Percentiles rank a stretch among this genome's conserved stretches.
These are phyloP conservation scores for Peterozyma xylosa DNA, from an alignment of 805 yeast genomes.

Conservation along the genomic window DNA sequence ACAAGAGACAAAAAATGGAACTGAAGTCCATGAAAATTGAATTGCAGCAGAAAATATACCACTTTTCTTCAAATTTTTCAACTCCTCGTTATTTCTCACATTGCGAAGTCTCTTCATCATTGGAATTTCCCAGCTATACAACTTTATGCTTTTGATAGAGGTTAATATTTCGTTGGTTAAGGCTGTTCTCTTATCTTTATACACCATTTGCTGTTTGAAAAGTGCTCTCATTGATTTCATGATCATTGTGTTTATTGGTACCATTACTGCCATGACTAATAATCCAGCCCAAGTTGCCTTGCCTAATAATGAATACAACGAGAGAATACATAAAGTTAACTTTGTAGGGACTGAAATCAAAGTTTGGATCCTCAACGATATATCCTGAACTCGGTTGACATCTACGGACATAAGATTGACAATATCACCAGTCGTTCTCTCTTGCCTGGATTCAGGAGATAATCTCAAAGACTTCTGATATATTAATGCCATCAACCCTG, in stretches of 20 bases:
- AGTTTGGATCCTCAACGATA: constrained; percentile 45
- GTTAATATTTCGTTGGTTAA: constrained; percentile 52
- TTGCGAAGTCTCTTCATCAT: constrained; percentile 44
- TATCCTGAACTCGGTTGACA: constrained; percentile 53
- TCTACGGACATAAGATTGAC: constrained; percentile 76
- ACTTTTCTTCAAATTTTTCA: constrained; percentile 40
- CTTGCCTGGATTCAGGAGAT: constrained; percentile 57
- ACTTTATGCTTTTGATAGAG: constrained; percentile 56
- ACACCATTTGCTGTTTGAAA: constrained; percentile 51
- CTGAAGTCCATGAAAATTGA: constrained; percentile 54
- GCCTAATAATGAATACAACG: constrained; percentile 51
- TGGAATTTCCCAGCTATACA: constrained; percentile 67
- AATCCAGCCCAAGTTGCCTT: constrained; percentile 54
- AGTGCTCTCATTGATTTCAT: constrained; percentile 36
- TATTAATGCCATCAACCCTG: constrained; percentile 59
- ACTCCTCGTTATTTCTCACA: constrained; percentile 52
- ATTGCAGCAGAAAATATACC: constrained; percentile 38
- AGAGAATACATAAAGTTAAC: constrained; percentile 42
- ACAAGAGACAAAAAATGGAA: constrained; percentile 59
- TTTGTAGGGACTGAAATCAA: constrained; percentile 54
- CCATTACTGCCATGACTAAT: constrained; percentile 41
- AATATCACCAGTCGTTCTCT: constrained; percentile 69
- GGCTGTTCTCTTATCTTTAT: constrained; percentile 53
- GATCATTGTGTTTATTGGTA: constrained; percentile 47
- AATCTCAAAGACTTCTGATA: constrained; percentile 64